phyloP scores from a whole-genome alignment of 768 basidiomycete species.

The Kwoniella heveanensis region DNA sequence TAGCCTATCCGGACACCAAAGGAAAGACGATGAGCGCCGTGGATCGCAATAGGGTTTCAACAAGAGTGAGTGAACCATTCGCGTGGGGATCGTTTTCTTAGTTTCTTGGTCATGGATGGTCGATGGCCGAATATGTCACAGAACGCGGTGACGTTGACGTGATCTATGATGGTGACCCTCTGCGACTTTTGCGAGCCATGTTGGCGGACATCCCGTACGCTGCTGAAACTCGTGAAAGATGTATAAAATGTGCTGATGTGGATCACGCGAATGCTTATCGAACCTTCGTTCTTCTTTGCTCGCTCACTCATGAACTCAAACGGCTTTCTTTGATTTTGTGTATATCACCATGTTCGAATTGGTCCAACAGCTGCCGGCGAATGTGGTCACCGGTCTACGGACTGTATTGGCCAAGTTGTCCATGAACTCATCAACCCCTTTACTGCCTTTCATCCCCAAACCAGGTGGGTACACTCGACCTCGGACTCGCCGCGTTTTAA shows the following conservation, averaged over 20 bases:
- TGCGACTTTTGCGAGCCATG: neutral
- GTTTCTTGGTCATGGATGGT: neutral
- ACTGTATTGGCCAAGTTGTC: conserved; percentile 14
- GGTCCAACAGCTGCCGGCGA: conserved; percentile 16
- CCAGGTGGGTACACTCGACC: conserved; percentile 22
- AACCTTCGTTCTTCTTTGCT: no score
- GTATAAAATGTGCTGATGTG: neutral
- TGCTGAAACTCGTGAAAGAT: neutral
- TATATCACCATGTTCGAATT: conserved; percentile 2
- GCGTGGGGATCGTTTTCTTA: neutral
- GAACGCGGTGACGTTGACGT: neutral
- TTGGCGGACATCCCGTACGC: neutral
- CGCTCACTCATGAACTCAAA: no score
- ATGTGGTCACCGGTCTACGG: conserved; percentile 9
- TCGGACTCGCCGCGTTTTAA: no score
- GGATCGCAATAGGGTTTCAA: conserved; percentile 14
- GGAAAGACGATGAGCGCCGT: conserved; percentile 8
- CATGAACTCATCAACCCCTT: conserved; percentile 21
- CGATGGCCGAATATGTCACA: neutral
- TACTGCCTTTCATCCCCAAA: conserved; percentile 31
- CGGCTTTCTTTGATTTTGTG: neutral
- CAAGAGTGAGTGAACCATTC: conserved; percentile 6
- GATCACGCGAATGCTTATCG: no score
- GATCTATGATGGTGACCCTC: neutral
- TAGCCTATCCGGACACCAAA: neutral